These are phyloP conservation scores for Solanum piurae DNA, from an alignment of 257 asterid species.

Conservation along the genomic window DNA sequence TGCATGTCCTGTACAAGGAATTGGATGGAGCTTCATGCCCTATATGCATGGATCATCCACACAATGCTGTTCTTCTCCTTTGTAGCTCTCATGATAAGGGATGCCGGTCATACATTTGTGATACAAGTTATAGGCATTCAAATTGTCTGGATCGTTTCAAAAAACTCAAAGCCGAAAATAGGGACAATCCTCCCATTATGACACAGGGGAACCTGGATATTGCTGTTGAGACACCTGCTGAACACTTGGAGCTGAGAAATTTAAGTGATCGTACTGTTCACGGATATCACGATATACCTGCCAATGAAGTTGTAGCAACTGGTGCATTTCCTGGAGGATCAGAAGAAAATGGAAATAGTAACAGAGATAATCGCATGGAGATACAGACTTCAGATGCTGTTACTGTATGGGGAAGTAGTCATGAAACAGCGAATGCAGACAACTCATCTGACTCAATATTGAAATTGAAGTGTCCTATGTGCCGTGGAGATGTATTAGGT, in stretches of 20 bases:
- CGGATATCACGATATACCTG: background rate
- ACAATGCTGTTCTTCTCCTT: conserved; percentile 78
- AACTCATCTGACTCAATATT: conserved; percentile 20
- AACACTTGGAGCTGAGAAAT: conserved; percentile 14
- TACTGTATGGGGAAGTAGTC: conserved; percentile 16
- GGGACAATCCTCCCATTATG: conserved; percentile 17
- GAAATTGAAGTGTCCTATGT: conserved; percentile 69
- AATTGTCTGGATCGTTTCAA: conserved; percentile 84
- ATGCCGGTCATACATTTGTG: conserved; percentile 83
- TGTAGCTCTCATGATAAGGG: conserved; percentile 87
- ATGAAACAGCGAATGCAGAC: conserved; percentile 18
- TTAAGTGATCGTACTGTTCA: conserved; percentile 9
- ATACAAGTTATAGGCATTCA: conserved; percentile 87
- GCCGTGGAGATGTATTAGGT: conserved; percentile 72
- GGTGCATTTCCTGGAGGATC: conserved; percentile 10
- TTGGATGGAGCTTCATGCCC: conserved; percentile 93
- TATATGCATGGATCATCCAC: conserved; percentile 85
- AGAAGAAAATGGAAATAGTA: conserved; percentile 3
- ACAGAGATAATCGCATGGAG: conserved; percentile 5
- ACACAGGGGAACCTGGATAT: conserved; percentile 7
- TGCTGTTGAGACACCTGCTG: background rate
- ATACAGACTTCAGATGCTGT: background rate
- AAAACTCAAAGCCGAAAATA: conserved; percentile 50
- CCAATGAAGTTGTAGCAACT: conserved; percentile 5
- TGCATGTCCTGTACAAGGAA: conserved; percentile 59